These are phyloP conservation scores for Pichia paraexigua DNA, from an alignment of 805 yeast genomes.

Conservation along the genomic window DNA sequence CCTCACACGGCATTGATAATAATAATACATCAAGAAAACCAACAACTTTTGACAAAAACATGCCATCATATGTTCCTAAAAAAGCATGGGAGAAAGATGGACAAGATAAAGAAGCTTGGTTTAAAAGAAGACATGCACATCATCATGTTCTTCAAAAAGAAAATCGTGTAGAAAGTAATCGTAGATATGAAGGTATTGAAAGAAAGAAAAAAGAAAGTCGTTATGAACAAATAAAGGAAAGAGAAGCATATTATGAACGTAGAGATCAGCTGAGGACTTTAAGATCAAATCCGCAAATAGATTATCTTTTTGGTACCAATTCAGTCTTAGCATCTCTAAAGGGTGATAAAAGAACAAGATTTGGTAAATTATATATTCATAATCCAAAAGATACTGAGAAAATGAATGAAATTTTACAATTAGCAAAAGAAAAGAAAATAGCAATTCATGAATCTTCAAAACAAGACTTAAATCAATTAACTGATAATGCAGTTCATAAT, in stretches of 20 bases:
- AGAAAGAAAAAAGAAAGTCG: slow-evolving; percentile 12
- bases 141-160: slow-evolving; percentile 46
- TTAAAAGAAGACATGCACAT: slow-evolving; percentile 55
- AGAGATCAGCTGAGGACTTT: slow-evolving; percentile 13
- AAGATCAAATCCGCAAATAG: slow-evolving; percentile 41
- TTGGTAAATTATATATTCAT: slow-evolving; percentile 43
- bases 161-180: slow-evolving; percentile 12
- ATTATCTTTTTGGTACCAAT: slow-evolving; percentile 70
- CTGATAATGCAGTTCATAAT: slow-evolving; percentile 71
- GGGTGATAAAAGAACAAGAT: slow-evolving; percentile 45
- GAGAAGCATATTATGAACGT: slow-evolving; percentile 7
- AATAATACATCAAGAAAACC: slow-evolving; percentile 6
- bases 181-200: slow-evolving; percentile 9
- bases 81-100: slow-evolving; percentile 67
- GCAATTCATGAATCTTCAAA: slow-evolving; percentile 28
- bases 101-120: slow-evolving; percentile 54
- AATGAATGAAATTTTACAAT: slow-evolving; percentile 34
- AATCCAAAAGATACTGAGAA: slow-evolving; percentile 25
- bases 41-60: slow-evolving; percentile 33
- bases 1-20: not conserved
- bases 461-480: slow-evolving; percentile 50
- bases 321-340: slow-evolving; percentile 65
- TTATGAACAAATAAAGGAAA: slow-evolving; percentile 5
- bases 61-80: slow-evolving; percentile 30
- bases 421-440: slow-evolving; percentile 40